Evolutionary conservation across 169 alveolate species (phyloP).

Genomic region (Plasmodium yoelii): DNA sequence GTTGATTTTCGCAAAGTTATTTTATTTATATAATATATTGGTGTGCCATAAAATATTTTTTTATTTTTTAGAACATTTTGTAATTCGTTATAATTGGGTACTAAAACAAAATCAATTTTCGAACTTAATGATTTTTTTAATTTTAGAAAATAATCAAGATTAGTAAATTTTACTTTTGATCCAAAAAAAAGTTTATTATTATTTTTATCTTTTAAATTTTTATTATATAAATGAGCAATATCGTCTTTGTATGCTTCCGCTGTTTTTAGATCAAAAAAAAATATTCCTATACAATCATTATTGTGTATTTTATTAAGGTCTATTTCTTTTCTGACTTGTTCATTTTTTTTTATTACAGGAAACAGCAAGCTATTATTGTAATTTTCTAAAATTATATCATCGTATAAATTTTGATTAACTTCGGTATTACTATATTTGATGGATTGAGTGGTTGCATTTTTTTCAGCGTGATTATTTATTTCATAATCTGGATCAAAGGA

Average conservation of each 20-base stretch:
- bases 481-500: slow-evolving; percentile 31
- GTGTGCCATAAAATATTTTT: slow-evolving; percentile 67
- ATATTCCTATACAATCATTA: slow-evolving; percentile 33
- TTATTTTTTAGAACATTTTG: slow-evolving; percentile 60
- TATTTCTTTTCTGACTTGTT: slow-evolving; percentile 33
- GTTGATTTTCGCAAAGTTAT: slow-evolving; percentile 23
- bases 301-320: slow-evolving; percentile 35
- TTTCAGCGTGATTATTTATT: not conserved
- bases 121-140: slow-evolving; percentile 16
- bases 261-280: slow-evolving; percentile 64
- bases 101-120: slow-evolving; percentile 44
- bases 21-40: slow-evolving; percentile 60
- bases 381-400: not conserved
- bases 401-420: not conserved
- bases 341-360: slow-evolving; percentile 33
- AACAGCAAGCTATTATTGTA: slow-evolving; percentile 9
- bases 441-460: not conserved
- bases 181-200: slow-evolving; percentile 54
- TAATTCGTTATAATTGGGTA: slow-evolving; percentile 38
- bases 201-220: slow-evolving; percentile 68
- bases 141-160: slow-evolving; percentile 35
- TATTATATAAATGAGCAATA: slow-evolving; percentile 35
- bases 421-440: not conserved
- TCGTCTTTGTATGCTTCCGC: slow-evolving; percentile 76
- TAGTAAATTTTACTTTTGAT: slow-evolving; percentile 45